Evolutionary conservation across 2,329 filamentous ascomycete genomes (phyloP).

Genomic region (Nannizzia gypsea): DNA sequence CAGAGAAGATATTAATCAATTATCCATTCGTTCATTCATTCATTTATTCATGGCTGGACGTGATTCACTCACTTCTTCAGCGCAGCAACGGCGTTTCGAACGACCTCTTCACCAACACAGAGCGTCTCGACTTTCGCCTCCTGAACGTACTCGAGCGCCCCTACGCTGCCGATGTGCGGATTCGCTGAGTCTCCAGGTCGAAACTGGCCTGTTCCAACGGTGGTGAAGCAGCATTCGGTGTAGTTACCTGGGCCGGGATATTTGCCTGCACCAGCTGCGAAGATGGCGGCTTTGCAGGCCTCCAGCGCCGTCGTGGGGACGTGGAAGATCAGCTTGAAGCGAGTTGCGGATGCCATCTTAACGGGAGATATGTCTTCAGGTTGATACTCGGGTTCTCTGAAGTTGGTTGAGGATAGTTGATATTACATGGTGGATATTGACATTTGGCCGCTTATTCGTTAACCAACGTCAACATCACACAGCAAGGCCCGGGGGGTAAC

Average conservation of each 20-base stretch:
- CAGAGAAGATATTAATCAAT: not conserved
- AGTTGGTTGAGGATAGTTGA: not conserved
- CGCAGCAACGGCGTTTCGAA: conserved; percentile 30
- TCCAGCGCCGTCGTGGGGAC: conserved; percentile 30
- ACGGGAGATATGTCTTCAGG: not conserved
- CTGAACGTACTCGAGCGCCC: conserved; percentile 29
- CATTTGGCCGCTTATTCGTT: too few species aligned
- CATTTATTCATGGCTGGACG: too few species aligned
- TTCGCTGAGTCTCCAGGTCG: conserved; percentile 29
- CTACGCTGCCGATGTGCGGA: conserved; percentile 31
- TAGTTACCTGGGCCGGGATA: conserved; percentile 32
- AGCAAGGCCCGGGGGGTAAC: too few species aligned
- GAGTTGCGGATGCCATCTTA: conserved; percentile 10
- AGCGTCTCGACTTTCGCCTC: conserved; percentile 36
- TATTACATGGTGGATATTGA: too few species aligned
- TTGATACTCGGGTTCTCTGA: not conserved
- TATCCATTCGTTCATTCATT: not conserved
- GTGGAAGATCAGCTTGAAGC: conserved; percentile 33
- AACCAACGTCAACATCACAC: too few species aligned
- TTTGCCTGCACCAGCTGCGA: conserved; percentile 31
- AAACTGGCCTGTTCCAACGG: conserved; percentile 32
- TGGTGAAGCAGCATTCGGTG: conserved; percentile 31
- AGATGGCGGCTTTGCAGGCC: conserved; percentile 32
- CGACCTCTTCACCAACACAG: conserved; percentile 29
- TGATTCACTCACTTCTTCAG: conserved; percentile 14